Base-by-base conservation (phyloP, 208 protist species). In the Crithidia bombi region DNA sequence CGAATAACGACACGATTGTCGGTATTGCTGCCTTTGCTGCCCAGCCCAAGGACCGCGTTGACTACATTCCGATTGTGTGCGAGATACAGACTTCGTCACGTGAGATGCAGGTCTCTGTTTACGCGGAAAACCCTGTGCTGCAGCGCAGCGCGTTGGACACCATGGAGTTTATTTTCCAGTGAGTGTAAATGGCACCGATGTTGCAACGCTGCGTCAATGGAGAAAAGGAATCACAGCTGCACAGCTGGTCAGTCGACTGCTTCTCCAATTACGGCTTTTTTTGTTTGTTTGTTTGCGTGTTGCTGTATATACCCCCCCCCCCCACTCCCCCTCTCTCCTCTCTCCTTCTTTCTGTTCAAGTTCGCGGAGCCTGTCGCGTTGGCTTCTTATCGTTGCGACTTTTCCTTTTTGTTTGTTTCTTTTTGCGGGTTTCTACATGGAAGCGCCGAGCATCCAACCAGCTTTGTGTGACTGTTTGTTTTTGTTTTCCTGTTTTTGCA, bases 1-100 rank as follows among this genome's bases (percentile, higher is more conserved):
- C 69, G 12, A 35, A 55, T 10, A 28, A 49, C 66, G 77, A 70
- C 17, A 51, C 58, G 2, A 57, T 82, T 41, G 65, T 82, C 36
- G 89, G 74, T 38, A 69, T 92, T 49, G 89, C 84, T 25, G 89
- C 89, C 9, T 86, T 87, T 58, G 82, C 89, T 11, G 75, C 83
- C 6, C 83, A 91, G 67, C 75, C 78, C 17, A 81, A 85, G 58
- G 86, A 85, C n/a, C 75, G 72, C 21, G 59, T 86, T 5, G 78
- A 80, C 17, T 94, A 87, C 69, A 62, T 65, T n/a, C 85, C 85
- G 0, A 66, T 91, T 5, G 67, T 80, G 41, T 90, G 86, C 62
- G 69, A 93, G 61, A 56, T 91, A 26, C 62, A 76, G 26, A 55
- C 63, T 21, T 70, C 65, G 15, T 59, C 65, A 2, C 68, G 55